These are phyloP conservation scores for Echeveria elegans DNA, from an alignment of 164 flowering plant genomes.

Conservation along the genomic window DNA sequence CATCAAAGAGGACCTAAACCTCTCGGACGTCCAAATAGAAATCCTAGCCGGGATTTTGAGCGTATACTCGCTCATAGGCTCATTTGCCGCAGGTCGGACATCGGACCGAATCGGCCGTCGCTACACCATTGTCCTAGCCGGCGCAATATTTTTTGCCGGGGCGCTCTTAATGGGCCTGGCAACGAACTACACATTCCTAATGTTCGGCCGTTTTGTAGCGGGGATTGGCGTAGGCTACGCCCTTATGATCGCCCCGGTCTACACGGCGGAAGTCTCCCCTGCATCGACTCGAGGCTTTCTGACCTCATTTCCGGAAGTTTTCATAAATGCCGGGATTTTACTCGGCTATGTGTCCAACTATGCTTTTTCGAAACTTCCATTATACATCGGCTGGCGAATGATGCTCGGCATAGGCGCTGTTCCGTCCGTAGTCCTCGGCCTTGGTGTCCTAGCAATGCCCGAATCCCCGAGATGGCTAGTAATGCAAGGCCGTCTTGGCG, in stretches of 20 bases:
- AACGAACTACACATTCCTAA: neutral
- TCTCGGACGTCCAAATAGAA: neutral
- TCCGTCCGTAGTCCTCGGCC: neutral
- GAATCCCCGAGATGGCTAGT: neutral
- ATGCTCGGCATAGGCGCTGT: neutral
- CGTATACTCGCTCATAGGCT: conserved; percentile 3
- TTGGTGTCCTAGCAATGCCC: neutral
- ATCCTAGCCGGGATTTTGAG: conserved; percentile 1
- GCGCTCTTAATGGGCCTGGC: neutral
- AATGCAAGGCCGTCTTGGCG: neutral
- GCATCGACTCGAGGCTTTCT: neutral
- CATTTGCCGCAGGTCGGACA: neutral
- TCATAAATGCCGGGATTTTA: neutral
- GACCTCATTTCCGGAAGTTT: neutral
- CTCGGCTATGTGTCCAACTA: neutral
- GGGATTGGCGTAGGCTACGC: neutral
- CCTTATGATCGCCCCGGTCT: neutral
- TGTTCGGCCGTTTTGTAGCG: neutral
- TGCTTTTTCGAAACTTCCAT: neutral
- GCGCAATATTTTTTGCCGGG: neutral
- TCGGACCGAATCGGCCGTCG: neutral
- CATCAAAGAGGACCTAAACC: neutral
- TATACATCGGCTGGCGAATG: neutral
- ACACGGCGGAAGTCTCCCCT: neutral
- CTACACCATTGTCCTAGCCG: neutral